Evolutionary conservation across 2,329 filamentous ascomycete genomes (phyloP).

Genomic region (Colletotrichum caudatum): DNA sequence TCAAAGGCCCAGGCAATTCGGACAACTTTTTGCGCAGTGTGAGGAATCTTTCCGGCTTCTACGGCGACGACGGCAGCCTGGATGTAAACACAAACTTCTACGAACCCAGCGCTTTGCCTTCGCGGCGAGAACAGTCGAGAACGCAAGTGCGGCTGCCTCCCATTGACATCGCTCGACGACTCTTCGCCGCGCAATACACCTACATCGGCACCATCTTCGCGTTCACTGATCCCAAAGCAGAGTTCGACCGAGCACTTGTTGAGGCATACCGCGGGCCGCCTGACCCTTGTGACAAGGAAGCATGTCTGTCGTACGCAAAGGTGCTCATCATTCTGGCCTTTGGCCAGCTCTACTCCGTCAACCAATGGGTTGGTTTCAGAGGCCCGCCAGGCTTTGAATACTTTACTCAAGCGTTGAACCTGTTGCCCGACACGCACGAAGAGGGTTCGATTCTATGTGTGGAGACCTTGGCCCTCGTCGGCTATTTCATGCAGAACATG

Average conservation of each 20-base stretch:
- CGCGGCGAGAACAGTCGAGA: slow-evolving; percentile 46
- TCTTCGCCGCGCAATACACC: slow-evolving; percentile 64
- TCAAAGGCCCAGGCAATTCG: slow-evolving; percentile 54
- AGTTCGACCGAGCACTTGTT: slow-evolving; percentile 60
- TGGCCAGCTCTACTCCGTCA: slow-evolving; percentile 68
- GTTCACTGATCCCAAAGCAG: slow-evolving; percentile 58
- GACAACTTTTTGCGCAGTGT: slow-evolving; percentile 55
- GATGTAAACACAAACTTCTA: slow-evolving; percentile 51
- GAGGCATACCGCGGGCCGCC: slow-evolving; percentile 58
- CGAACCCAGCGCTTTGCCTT: slow-evolving; percentile 51
- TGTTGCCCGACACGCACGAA: slow-evolving; percentile 67
- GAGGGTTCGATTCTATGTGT: slow-evolving; percentile 66
- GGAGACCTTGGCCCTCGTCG: slow-evolving; percentile 65
- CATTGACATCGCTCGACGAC: slow-evolving; percentile 61
- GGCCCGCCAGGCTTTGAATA: slow-evolving; percentile 68
- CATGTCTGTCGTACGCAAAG: slow-evolving; percentile 64
- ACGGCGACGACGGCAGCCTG: slow-evolving; percentile 49
- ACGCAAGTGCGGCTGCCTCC: slow-evolving; percentile 58
- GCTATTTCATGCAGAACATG: slow-evolving; percentile 69
- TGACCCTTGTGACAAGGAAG: slow-evolving; percentile 57
- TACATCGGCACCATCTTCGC: slow-evolving; percentile 70
- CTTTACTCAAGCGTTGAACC: slow-evolving; percentile 63
- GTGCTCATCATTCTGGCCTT: slow-evolving; percentile 65
- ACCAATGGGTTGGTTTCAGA: slow-evolving; percentile 64
- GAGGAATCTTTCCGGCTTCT: slow-evolving; percentile 51